A percentile compares a stretch with the other conserved stretches of the same genome.
phyloP scores from a whole-genome alignment of 768 basidiomycete species.

The Podaxis sp. region DNA sequence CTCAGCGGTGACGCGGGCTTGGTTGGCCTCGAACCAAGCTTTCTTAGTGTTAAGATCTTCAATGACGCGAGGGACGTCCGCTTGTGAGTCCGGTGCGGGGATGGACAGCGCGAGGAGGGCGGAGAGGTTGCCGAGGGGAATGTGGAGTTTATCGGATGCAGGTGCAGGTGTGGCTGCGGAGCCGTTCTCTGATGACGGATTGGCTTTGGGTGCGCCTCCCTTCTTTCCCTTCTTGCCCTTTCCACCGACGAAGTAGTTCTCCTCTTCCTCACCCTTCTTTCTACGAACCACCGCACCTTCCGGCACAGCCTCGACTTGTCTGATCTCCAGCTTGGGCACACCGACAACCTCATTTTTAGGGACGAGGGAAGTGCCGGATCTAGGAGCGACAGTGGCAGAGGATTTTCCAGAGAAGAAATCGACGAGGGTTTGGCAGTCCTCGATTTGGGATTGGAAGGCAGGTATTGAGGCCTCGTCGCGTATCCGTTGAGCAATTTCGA shows the following conservation, averaged over 20 bases:
- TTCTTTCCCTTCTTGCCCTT: constrained; percentile 67
- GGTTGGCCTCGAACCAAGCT: constrained; percentile 93
- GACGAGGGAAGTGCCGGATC: constrained; percentile 24
- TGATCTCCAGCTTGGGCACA: constrained; percentile 79
- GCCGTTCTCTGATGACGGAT: constrained; percentile 34
- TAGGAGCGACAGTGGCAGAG: constrained; percentile 21
- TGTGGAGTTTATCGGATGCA: constrained; percentile 47
- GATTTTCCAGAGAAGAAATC: constrained; percentile 77
- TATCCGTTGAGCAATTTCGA: constrained; percentile 75
- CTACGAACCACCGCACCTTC: constrained; percentile 77
- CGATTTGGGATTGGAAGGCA: constrained; percentile 90
- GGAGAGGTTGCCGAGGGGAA: constrained; percentile 83
- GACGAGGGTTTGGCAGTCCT: constrained; percentile 94
- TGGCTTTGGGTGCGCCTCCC: constrained; percentile 36
- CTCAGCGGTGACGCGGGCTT: constrained; percentile 74
- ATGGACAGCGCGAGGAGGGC: constrained; percentile 89
- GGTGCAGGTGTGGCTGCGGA: constrained; percentile 24
- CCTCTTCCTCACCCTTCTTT: constrained; percentile 91
- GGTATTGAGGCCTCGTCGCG: constrained; percentile 90
- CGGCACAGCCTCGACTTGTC: constrained; percentile 74
- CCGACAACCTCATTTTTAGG: constrained; percentile 51
- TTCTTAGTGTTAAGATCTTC: constrained; percentile 94
- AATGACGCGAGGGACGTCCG: constrained; percentile 80
- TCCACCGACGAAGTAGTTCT: constrained; percentile 73
- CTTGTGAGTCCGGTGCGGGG: constrained; percentile 75